Conservation (phyloP, 805 yeast genomes). For the Debaryomyces maramus region DNA sequence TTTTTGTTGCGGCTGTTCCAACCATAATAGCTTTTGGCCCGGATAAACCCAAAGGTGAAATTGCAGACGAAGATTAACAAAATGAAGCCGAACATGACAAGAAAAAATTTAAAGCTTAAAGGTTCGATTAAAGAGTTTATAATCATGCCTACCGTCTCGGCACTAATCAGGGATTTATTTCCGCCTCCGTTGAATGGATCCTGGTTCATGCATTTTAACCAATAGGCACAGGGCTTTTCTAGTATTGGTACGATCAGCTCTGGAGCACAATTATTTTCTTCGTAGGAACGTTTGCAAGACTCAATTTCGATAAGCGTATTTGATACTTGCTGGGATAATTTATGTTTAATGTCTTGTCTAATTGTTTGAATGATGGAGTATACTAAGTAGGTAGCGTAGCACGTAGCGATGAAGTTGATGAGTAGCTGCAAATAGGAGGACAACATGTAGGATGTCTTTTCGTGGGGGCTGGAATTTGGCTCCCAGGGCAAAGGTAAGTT, state of each 20-base stretch:
- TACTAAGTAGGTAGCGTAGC: slow-evolving; percentile 45
- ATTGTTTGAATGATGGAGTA: slow-evolving; percentile 48
- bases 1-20: no score
- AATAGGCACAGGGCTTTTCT: slow-evolving; percentile 53
- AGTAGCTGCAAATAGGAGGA: slow-evolving; percentile 62
- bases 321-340: slow-evolving; percentile 48
- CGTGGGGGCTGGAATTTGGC: slow-evolving; percentile 48
- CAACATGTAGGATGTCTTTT: slow-evolving; percentile 54
- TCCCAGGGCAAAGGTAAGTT: slow-evolving; percentile 64
- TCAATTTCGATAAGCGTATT: slow-evolving; percentile 52
- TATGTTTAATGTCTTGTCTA: slow-evolving; percentile 51
- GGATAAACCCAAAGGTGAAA: slow-evolving; percentile 63
- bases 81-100: slow-evolving; percentile 41
- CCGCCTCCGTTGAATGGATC: slow-evolving; percentile 50
- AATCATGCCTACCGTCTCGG: slow-evolving; percentile 61
- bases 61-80: slow-evolving; percentile 60
- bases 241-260: slow-evolving; percentile 59
- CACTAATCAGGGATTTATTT: slow-evolving; percentile 54
- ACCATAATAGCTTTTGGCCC: slow-evolving; percentile 54
- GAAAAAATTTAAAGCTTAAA: slow-evolving; percentile 58
- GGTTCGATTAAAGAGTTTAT: slow-evolving; percentile 68
- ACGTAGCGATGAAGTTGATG: slow-evolving; percentile 48
- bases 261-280: slow-evolving; percentile 58
- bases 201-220: slow-evolving; percentile 68
- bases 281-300: slow-evolving; percentile 51